phyloP scores from a whole-genome alignment of 1,284 basidiomycete species.

The Meira miltonrushii region DNA sequence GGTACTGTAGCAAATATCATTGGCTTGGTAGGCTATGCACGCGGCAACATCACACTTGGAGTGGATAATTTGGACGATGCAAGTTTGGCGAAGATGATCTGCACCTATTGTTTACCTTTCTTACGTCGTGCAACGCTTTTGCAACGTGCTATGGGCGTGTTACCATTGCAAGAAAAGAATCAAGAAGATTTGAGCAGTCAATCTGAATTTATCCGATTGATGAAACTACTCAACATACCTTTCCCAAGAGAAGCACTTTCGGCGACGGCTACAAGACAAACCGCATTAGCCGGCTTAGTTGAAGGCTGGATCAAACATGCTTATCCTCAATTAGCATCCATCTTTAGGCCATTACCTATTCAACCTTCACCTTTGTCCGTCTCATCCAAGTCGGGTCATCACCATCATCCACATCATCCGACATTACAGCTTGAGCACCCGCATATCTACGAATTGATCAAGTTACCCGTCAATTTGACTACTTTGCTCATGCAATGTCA shows the following conservation, averaged over 20 bases:
- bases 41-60: conserved; percentile 51
- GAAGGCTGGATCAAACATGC: conserved; percentile 53
- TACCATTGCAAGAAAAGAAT: conserved; percentile 3
- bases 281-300: conserved; percentile 42
- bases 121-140: conserved; percentile 84
- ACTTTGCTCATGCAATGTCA: conserved; percentile 70
- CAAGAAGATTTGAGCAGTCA: conserved; percentile 2
- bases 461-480: conserved; percentile 76
- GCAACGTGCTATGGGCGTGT: conserved; percentile 62
- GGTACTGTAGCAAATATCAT: conserved; percentile 50
- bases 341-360: conserved; percentile 49
- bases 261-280: conserved; percentile 39
- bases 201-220: conserved; percentile 38
- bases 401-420: conserved; percentile 45
- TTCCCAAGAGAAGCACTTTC: conserved; percentile 39
- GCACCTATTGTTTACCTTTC: conserved; percentile 86
- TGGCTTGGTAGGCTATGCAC: conserved; percentile 47
- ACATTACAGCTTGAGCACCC: conserved; percentile 69
- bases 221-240: conserved; percentile 36
- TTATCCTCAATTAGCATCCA: conserved; percentile 42
- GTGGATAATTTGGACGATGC: conserved; percentile 48
- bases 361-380: conserved; percentile 26
- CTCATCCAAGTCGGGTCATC: conserved; percentile 11
- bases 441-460: conserved; percentile 74
- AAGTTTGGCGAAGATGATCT: conserved; percentile 72